Base-by-base conservation (phyloP, 257 asterid species). In the Verbascum thapsus region DNA sequence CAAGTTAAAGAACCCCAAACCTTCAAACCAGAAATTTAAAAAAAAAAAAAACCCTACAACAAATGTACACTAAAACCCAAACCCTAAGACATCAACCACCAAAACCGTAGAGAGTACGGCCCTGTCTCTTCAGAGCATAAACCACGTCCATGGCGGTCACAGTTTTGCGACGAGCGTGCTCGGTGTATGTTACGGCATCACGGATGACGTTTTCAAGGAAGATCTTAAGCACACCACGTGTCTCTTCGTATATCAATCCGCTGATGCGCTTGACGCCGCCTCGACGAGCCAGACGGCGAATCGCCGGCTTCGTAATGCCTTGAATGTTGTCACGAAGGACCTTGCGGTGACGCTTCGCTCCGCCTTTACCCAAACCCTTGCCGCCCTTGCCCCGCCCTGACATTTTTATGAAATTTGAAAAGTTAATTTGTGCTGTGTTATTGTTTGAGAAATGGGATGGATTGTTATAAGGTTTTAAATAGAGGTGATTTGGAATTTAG, bases 341-440 rank as follows among this genome's bases (percentile, higher is more conserved):
- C 56, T 74, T 74, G 51, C 79, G 79, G 23, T 74, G 79, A 13
- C 79, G 79, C 69, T 74, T 74, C 2, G 79, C 79, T 5, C 79
- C 79, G 19, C 79, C 79, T 72, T 74, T 74, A 43, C 79, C 79
- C 79, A 74, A 64, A 43, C 79, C 79, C 72, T 74, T 74, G 40
- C 79, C 79, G 45, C 79, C 79, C 69, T 74, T 74, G 19, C 80
- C 80, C 0, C 80, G 75, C 12, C 80, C 80, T 0, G 80, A 74
- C 80, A 74, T 74, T 69, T 59, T 0, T 40, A 12, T 43, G 50
- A 40, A 7, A 62, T 9, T 26, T 35, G 11, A 34, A 32, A 13
- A 22, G 22, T 37, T 17, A 3, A 7, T 17, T 50, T n/a, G n/a
- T n/a, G n/a, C n/a, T n/a, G n/a, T n/a, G n/a, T n/a, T n/a, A n/a